A percentile compares a stretch with the other conserved stretches of the same genome.
Evolutionary conservation across 352 stramenopile species (phyloP).

Genomic region (Globisporangium irregulare): DNA sequence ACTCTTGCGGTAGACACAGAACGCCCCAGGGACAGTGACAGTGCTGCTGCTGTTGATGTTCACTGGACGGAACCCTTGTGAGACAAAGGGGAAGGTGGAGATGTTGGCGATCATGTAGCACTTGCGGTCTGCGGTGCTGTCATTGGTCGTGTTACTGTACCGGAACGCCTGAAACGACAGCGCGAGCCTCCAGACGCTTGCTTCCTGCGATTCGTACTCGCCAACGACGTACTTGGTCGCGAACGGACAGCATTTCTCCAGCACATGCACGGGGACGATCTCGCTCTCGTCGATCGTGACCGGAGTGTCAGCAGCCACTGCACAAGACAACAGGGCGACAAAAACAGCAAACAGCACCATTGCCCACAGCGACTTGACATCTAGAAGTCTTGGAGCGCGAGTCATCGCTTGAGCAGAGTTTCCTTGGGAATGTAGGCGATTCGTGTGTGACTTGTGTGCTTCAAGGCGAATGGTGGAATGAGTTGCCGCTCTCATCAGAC

Average conservation of each 20-base stretch:
- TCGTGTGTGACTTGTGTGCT: neutral
- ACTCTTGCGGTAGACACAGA: neutral
- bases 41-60: neutral
- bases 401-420: neutral
- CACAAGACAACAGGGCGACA: neutral
- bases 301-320: neutral
- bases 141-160: neutral
- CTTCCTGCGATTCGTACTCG: slow-evolving; percentile 8
- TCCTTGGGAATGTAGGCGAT: neutral
- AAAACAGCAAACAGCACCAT: neutral
- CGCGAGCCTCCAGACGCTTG: neutral
- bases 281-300: neutral
- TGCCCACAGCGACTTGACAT: neutral
- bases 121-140: neutral
- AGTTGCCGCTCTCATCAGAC: neutral
- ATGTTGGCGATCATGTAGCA: neutral
- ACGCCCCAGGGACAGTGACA: neutral
- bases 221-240: slow-evolving; percentile 12
- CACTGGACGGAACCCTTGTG: neutral
- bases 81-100: neutral
- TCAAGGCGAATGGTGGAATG: neutral
- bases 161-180: neutral
- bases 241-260: slow-evolving; percentile 23
- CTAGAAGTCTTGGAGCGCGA: neutral
- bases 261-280: slow-evolving; percentile 14